A percentile compares a stretch with the other conserved stretches of the same genome.
Conservation (phyloP, 2,329 filamentous ascomycete genomes). For the Ascochyta koolunga region DNA sequence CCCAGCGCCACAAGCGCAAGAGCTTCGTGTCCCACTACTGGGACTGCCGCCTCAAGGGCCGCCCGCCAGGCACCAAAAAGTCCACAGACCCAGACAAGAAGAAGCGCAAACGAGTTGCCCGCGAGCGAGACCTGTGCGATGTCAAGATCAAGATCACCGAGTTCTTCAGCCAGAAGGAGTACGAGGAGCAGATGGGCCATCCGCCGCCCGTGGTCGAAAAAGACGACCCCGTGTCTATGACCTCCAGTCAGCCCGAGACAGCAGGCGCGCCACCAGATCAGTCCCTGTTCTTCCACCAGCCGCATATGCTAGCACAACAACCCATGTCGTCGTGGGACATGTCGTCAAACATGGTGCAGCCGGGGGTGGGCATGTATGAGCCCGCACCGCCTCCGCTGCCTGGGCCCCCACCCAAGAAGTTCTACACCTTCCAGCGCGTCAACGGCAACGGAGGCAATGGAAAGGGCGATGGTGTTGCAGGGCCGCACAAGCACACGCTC, state of each 20-base stretch:
- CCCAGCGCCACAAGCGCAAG: constrained; percentile 79
- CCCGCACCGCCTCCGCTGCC: constrained; percentile 12
- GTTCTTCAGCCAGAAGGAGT: constrained; percentile 65
- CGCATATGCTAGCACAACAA: constrained; percentile 20
- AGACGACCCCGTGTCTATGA: constrained; percentile 15
- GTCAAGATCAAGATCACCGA: constrained; percentile 88
- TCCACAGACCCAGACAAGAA: constrained; percentile 81
- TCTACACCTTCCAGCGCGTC: constrained; percentile 76
- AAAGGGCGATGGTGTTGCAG: constrained; percentile 71
- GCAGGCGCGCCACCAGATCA: constrained; percentile 10
- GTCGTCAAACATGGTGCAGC: constrained; percentile 23
- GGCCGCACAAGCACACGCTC: constrained; percentile 76
- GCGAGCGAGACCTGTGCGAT: constrained; percentile 79
- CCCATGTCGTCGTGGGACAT: constrained; percentile 33
- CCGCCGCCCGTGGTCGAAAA: constrained; percentile 28
- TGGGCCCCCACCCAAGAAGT: constrained; percentile 30
- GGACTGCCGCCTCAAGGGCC: constrained; percentile 82
- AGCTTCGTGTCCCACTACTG: constrained; percentile 85
- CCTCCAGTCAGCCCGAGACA: constrained; percentile 5
- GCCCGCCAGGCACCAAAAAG: constrained; percentile 78
- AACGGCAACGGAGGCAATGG: constrained; percentile 78
- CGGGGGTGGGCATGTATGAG: constrained; percentile 23
- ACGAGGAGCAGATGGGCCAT: constrained; percentile 42
- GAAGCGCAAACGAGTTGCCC: constrained; percentile 77
- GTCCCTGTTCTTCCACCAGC: constrained; percentile 34